phyloP scores from a whole-genome alignment of 2,329 filamentous ascomycete genomes.

The Paecilomyces variotii region DNA sequence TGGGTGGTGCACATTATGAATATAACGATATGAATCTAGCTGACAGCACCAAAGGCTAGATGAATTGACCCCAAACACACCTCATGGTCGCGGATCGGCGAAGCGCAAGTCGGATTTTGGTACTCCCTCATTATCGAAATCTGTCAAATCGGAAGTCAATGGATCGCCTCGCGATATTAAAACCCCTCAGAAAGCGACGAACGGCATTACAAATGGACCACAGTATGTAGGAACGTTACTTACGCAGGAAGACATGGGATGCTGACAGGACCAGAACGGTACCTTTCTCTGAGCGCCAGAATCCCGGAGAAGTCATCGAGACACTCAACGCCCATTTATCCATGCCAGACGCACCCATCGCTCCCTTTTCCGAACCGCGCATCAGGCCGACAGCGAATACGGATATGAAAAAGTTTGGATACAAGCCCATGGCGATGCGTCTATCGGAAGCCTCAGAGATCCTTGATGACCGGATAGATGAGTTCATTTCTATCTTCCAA shows the following conservation, averaged over 20 bases:
- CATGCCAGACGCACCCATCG: slow-evolving; percentile 59
- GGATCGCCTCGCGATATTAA: slow-evolving; percentile 44
- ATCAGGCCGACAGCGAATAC: slow-evolving; percentile 80
- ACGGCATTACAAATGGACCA: slow-evolving; percentile 21
- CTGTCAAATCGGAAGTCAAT: slow-evolving; percentile 36
- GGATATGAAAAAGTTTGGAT: slow-evolving; percentile 82
- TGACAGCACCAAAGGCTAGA: slow-evolving; percentile 46
- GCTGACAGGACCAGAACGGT: slow-evolving; percentile 37
- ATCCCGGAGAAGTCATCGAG: slow-evolving; percentile 75
- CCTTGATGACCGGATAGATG: slow-evolving; percentile 89
- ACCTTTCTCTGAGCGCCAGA: slow-evolving; percentile 66
- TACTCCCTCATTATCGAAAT: slow-evolving; percentile 36
- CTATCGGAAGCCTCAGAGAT: slow-evolving; percentile 86
- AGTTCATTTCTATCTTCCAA: slow-evolving; percentile 68
- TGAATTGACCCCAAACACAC: slow-evolving; percentile 59
- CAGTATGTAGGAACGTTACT: slow-evolving; percentile 25
- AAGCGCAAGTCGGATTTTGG: slow-evolving; percentile 48
- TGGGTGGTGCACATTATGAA: slow-evolving; percentile 29
- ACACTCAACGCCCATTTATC: slow-evolving; percentile 70
- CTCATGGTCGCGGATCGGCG: slow-evolving; percentile 35
- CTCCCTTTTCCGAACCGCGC: slow-evolving; percentile 65
- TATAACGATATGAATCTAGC: slow-evolving; percentile 5
- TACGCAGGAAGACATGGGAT: slow-evolving; percentile 6
- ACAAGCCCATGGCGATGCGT: slow-evolving; percentile 93
- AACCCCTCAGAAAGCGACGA: slow-evolving; percentile 27